Evolutionary conservation across 2,329 filamentous ascomycete genomes (phyloP), one percentile per base, ranked within the genome.

Genomic region (Helotiales sp.): DNA sequence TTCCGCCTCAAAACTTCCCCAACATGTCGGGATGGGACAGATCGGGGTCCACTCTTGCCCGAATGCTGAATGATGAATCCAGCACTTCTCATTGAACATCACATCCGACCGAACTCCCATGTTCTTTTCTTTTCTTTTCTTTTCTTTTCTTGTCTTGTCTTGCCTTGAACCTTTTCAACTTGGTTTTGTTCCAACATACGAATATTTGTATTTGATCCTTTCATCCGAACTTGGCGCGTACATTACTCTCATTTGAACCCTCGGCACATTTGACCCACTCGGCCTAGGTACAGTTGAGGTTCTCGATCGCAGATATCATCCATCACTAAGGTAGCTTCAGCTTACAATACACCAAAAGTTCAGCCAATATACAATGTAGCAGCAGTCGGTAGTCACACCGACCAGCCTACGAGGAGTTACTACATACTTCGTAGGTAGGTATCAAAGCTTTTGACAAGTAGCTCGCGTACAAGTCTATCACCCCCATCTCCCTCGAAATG

Each of bases 1-100:
- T 60, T 64, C 58, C 54, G 65, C 62, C 52, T 58, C 62, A 50
- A 58, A 60, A 62, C 63, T 70, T 64, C 68, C 68, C 66, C 68
- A 70, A 70, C 68, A 70, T 70, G 66, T 54, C 43, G 59, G 30
- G 30, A 55, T 26, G 26, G 32, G 30, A 59, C 40, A 17, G 34
- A 40, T 28, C 13, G 22, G 49, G 61, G 5, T 30, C 52, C 52
- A 55, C 52, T 55, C 30, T 54, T 20, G 52, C 52, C 52, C 52
- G 30, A 55, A 20, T 55, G 52, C 52, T 55, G 52, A 55, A n/a
- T n/a, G n/a, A n/a, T n/a, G n/a, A 22, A 59, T 59, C 55, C 55
- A 59, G 34, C 55, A 59, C 7, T 59, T 45, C n/a, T 11, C 6
- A 15, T 3, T 40, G 3, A 6, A 34, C 30, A 11, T 40, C 15